Evolutionary conservation across 345 rosid genomes (phyloP).

Genomic region (Eucalyptus caleyi): DNA sequence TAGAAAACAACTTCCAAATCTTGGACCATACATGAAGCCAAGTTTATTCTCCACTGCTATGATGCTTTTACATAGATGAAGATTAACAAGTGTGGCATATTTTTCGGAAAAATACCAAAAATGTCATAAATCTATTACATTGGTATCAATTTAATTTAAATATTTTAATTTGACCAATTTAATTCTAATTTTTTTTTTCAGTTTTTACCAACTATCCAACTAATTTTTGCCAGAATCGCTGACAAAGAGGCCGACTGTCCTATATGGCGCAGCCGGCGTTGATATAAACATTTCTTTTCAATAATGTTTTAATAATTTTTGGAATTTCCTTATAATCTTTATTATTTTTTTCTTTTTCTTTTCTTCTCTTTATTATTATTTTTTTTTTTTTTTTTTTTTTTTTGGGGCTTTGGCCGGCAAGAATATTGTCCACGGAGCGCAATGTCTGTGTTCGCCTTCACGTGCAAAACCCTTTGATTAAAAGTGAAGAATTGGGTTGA

Average conservation of each 20-base stretch:
- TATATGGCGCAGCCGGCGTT: fast-evolving
- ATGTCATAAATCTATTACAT: not conserved
- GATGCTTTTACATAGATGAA: not conserved
- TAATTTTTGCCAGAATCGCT: fast-evolving
- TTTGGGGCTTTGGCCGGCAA: not conserved
- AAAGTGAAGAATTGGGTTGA: not conserved
- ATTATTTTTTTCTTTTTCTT: too few relatives aligned
- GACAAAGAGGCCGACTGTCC: fast-evolving
- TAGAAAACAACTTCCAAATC: not conserved
- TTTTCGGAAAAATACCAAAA: too few relatives aligned
- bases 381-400: fast-evolving
- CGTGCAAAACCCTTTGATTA: not conserved
- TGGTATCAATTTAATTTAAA: not conserved
- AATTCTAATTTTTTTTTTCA: too few relatives aligned
- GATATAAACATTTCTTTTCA: not conserved
- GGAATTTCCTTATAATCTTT: too few relatives aligned
- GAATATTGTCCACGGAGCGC: not conserved
- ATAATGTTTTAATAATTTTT: too few relatives aligned
- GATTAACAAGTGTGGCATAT: not conserved
- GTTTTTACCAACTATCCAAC: not conserved
- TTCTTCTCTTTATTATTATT: not conserved
- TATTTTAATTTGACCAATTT: too few relatives aligned
- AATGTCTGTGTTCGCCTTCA: not conserved
- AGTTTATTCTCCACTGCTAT: not conserved
- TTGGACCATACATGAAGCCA: not conserved